A percentile compares a stretch with the other conserved stretches of the same genome.
Evolutionary conservation across 2,329 filamentous ascomycete genomes (phyloP).

Genomic region (Coleophoma eucalyptorum): DNA sequence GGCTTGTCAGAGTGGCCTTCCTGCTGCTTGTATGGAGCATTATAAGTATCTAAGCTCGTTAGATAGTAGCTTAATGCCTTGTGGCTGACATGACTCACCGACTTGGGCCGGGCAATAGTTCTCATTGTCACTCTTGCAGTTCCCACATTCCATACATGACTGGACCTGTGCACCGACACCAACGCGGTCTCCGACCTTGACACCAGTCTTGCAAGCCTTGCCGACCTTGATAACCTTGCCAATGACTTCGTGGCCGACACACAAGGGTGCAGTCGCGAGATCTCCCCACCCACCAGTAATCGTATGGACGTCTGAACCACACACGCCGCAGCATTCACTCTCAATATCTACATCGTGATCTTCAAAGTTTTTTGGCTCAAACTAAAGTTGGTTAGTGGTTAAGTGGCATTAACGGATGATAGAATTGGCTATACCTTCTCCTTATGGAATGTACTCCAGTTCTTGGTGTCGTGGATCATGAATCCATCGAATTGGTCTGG

Average conservation of each 20-base stretch:
- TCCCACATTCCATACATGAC: slow-evolving; percentile 42
- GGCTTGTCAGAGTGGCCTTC: slow-evolving; percentile 12
- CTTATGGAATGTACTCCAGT: slow-evolving; percentile 20
- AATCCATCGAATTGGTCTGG: slow-evolving; percentile 59
- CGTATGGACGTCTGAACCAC: slow-evolving; percentile 68
- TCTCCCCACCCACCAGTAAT: slow-evolving; percentile 50
- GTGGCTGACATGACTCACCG: slow-evolving; percentile 1
- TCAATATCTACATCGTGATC: slow-evolving; percentile 85
- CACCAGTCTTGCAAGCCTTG: slow-evolving; percentile 49
- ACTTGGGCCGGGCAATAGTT: slow-evolving; percentile 21
- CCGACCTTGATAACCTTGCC: slow-evolving; percentile 45
- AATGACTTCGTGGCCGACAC: slow-evolving; percentile 46
- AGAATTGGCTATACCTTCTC: slow-evolving; percentile 12
- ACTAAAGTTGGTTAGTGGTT: slow-evolving; percentile 4
- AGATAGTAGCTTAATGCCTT: no score
- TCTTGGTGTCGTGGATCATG: slow-evolving; percentile 38
- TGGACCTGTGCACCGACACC: slow-evolving; percentile 49
- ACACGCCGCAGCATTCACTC: slow-evolving; percentile 76
- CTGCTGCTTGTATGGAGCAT: slow-evolving; percentile 17
- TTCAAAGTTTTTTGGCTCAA: slow-evolving; percentile 76
- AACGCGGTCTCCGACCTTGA: slow-evolving; percentile 47
- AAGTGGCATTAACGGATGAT: not conserved
- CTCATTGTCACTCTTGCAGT: slow-evolving; percentile 20
- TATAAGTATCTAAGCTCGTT: slow-evolving; percentile 9
- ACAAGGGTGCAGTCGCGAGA: slow-evolving; percentile 12